Conservation (phyloP, 2,329 filamentous ascomycete species). For the Diaporthe longicolla region DNA sequence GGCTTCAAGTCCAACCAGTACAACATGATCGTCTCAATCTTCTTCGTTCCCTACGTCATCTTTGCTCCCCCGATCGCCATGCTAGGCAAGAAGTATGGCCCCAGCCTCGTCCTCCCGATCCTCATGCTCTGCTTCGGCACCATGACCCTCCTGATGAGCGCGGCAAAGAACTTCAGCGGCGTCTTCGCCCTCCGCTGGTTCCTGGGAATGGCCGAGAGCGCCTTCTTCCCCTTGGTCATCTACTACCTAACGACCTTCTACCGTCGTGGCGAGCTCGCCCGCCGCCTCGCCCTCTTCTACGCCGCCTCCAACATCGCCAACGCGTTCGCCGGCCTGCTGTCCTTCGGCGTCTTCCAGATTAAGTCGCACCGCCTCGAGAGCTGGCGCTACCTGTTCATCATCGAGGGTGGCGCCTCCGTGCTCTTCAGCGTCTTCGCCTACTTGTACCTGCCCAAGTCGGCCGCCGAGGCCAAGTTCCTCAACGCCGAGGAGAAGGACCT, state of each 20-base stretch:
- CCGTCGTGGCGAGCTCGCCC: slow-evolving; percentile 77
- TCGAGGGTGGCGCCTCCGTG: slow-evolving; percentile 70
- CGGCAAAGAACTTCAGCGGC: slow-evolving; percentile 72
- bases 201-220: slow-evolving; percentile 76
- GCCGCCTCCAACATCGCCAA: slow-evolving; percentile 74
- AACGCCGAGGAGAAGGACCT: slow-evolving; percentile 75
- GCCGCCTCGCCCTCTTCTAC: slow-evolving; percentile 76
- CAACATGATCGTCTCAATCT: slow-evolving; percentile 78
- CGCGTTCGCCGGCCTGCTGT: slow-evolving; percentile 73
- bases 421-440: slow-evolving; percentile 74
- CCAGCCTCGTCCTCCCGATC: slow-evolving; percentile 71
- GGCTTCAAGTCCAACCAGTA: slow-evolving; percentile 75
- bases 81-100: slow-evolving; percentile 77
- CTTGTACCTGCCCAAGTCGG: slow-evolving; percentile 77
- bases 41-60: slow-evolving; percentile 81
- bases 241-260: slow-evolving; percentile 76
- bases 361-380: slow-evolving; percentile 46
- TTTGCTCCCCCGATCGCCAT: slow-evolving; percentile 76
- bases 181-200: slow-evolving; percentile 79
- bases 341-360: slow-evolving; percentile 65
- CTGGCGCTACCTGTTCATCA: slow-evolving; percentile 67
- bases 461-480: slow-evolving; percentile 75
- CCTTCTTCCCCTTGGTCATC: slow-evolving; percentile 78
- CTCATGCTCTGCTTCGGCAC: slow-evolving; percentile 78
- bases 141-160: slow-evolving; percentile 72